These are phyloP conservation scores for Ophiostoma populinum DNA, from an alignment of 2,329 filamentous ascomycete species.

Conservation along the genomic window DNA sequence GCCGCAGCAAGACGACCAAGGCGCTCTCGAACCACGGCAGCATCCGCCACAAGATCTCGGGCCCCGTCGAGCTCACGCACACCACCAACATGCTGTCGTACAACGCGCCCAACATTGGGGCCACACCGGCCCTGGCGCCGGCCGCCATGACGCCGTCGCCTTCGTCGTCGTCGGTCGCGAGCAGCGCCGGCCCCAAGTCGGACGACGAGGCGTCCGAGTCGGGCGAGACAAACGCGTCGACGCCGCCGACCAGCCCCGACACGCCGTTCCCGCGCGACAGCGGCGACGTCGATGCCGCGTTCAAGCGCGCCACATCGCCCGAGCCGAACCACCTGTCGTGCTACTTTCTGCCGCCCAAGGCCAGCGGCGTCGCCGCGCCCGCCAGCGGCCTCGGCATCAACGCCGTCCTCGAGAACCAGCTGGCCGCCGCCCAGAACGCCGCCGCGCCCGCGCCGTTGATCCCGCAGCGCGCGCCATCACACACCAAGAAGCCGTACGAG, in stretches of 20 bases:
- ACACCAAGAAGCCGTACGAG: constrained; percentile 73
- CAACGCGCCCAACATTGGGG: constrained; percentile 69
- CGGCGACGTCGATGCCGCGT: too few relatives aligned
- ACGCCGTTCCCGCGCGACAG: constrained; percentile 26
- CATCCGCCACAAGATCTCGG: constrained; percentile 63
- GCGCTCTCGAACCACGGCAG: constrained; percentile 22
- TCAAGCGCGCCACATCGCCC: constrained; percentile 33
- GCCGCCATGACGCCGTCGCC: constrained; percentile 15
- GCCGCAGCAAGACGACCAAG: constrained; percentile 34
- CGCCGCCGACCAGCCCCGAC: constrained; percentile 50
- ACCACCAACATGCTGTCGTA: constrained; percentile 95
- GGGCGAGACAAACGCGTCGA: constrained; percentile 35
- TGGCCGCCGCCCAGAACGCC: constrained; percentile 12
- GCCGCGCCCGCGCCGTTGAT: constrained; percentile 40
- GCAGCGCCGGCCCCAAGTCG: constrained; percentile 27
- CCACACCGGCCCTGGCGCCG: constrained; percentile 13
- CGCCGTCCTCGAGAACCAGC: not conserved
- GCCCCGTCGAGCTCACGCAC: constrained; percentile 70
- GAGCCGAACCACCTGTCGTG: constrained; percentile 50
- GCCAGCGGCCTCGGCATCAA: constrained; percentile 1
- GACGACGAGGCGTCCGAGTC: constrained; percentile 55
- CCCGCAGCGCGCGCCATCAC: constrained; percentile 63
- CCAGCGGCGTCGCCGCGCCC: not conserved
- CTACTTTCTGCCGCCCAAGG: constrained; percentile 35
- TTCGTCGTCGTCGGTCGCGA: constrained; percentile 27